A percentile compares a stretch with the other conserved stretches of the same genome.
Conservation (phyloP, 176 grass and related monocot genomes). For the Microstegium vimineum region DNA sequence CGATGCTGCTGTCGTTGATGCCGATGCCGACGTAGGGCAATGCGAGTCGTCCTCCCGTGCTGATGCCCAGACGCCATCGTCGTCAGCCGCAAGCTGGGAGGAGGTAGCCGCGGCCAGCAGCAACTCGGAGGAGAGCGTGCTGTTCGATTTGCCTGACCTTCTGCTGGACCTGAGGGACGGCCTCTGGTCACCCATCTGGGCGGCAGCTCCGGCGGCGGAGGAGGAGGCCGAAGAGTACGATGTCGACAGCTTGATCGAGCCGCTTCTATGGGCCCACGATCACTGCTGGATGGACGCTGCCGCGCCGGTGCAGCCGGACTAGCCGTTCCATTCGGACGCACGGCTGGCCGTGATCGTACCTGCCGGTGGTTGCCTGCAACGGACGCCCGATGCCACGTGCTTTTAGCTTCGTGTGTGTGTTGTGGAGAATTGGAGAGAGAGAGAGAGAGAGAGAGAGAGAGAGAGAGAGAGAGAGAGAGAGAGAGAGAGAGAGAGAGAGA, state of each 20-base stretch:
- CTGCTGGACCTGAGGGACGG: conserved; percentile 46
- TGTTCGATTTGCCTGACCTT: conserved; percentile 52
- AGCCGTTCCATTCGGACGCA: not conserved
- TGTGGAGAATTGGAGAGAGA: not conserved
- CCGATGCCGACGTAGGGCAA: not conserved
- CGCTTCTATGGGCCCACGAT: conserved; percentile 37
- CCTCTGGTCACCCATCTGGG: conserved; percentile 41
- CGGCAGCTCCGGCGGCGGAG: not conserved
- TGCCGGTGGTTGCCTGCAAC: conserved; percentile 14
- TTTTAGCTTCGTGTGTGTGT: conserved; percentile 6
- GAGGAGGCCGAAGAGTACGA: conserved; percentile 25
- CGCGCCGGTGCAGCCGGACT: conserved; percentile 10
- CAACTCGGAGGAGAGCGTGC: conserved; percentile 32
- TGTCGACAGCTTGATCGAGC: conserved; percentile 28
- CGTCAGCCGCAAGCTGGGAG: not conserved
- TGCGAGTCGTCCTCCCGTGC: conserved; percentile 1
- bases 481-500: not conserved
- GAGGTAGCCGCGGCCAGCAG: not conserved
- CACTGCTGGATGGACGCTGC: conserved; percentile 30
- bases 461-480: too few species aligned
- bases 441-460: too few species aligned
- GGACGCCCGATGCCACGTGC: conserved; percentile 5
- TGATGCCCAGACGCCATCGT: not conserved
- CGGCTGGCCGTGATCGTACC: not conserved
- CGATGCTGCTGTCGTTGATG: not conserved